Percentiles rank a stretch among this genome's conserved stretches.
These are phyloP conservation scores for Penicillium desertorum DNA, from an alignment of 495 filamentous ascomycete genomes.

Conservation along the genomic window DNA sequence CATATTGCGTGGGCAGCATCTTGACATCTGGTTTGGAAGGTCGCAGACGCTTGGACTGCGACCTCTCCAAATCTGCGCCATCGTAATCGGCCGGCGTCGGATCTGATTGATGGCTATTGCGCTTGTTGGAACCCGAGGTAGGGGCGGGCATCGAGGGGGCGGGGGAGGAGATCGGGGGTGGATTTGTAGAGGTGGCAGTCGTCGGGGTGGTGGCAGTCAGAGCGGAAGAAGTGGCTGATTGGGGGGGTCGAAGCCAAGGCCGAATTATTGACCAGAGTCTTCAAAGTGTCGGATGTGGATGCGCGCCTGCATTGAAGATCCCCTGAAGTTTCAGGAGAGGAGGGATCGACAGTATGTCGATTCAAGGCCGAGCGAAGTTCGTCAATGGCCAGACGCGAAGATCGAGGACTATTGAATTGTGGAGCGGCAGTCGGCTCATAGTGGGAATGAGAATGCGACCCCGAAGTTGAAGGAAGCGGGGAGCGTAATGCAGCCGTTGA, in stretches of 20 bases:
- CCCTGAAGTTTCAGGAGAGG: constrained; percentile 42
- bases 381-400: constrained; percentile 48
- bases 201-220: constrained; percentile 20
- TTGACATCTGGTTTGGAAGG: constrained; percentile 61
- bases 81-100: constrained; percentile 43
- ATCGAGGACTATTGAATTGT: constrained; percentile 40
- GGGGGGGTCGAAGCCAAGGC: constrained; percentile 27
- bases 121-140: constrained; percentile 43
- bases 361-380: constrained; percentile 50
- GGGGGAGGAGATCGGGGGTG: constrained; percentile 29
- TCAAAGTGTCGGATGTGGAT: constrained; percentile 31
- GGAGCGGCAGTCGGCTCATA: constrained; percentile 40
- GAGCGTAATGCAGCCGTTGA: constrained; percentile 42
- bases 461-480: constrained; percentile 25
- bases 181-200: constrained; percentile 25
- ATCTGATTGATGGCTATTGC: constrained; percentile 36
- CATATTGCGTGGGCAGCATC: constrained; percentile 72
- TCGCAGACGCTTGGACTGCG: constrained; percentile 53
- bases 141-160: constrained; percentile 40
- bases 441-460: constrained; percentile 26
- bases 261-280: constrained; percentile 18
- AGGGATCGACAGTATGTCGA: constrained; percentile 43
- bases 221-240: constrained; percentile 24
- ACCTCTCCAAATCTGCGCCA: constrained; percentile 50
- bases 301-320: constrained; percentile 38